phyloP scores from a whole-genome alignment of 1,284 basidiomycete genomes.

The Bjerkandera adusta region DNA sequence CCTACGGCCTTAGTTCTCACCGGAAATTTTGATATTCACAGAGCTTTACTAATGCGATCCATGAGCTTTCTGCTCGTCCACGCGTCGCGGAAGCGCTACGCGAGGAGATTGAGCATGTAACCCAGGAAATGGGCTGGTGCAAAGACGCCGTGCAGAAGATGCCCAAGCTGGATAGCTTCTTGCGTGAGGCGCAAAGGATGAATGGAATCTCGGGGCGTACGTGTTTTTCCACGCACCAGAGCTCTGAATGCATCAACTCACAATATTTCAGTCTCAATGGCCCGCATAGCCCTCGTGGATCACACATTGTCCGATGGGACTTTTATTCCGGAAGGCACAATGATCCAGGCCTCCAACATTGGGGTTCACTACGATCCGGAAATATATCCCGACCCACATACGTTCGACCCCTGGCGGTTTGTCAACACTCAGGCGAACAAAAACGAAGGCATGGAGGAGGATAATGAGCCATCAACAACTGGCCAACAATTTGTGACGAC shows the following conservation, averaged over 20 bases:
- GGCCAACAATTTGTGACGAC: slow-evolving; percentile 25
- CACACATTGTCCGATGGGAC: slow-evolving; percentile 41
- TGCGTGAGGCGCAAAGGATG: slow-evolving; percentile 40
- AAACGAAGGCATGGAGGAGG: slow-evolving; percentile 20
- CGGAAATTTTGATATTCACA: slow-evolving; percentile 11
- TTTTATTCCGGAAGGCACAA: slow-evolving; percentile 20
- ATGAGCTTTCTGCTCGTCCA: slow-evolving; percentile 35
- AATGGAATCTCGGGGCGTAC: slow-evolving; percentile 28
- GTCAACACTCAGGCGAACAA: slow-evolving; percentile 22
- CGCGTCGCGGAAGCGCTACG: slow-evolving; percentile 38
- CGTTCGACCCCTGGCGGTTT: slow-evolving; percentile 41
- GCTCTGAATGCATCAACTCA: background rate
- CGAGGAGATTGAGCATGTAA: slow-evolving; percentile 39
- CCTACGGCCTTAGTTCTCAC: background rate
- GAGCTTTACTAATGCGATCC: slow-evolving; percentile 36
- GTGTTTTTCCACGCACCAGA: slow-evolving; percentile 9
- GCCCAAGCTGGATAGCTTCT: slow-evolving; percentile 46
- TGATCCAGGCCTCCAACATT: background rate
- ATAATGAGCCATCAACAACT: too few species aligned
- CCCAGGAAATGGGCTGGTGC: slow-evolving; percentile 42
- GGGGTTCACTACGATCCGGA: slow-evolving; percentile 34
- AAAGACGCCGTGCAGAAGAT: slow-evolving; percentile 39
- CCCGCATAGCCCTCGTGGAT: slow-evolving; percentile 33
- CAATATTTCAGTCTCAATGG: slow-evolving; percentile 27
- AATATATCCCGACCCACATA: slow-evolving; percentile 29